phyloP scores from a whole-genome alignment of 1,284 basidiomycete species.

The Cutaneotrichosporon arboriforme region DNA sequence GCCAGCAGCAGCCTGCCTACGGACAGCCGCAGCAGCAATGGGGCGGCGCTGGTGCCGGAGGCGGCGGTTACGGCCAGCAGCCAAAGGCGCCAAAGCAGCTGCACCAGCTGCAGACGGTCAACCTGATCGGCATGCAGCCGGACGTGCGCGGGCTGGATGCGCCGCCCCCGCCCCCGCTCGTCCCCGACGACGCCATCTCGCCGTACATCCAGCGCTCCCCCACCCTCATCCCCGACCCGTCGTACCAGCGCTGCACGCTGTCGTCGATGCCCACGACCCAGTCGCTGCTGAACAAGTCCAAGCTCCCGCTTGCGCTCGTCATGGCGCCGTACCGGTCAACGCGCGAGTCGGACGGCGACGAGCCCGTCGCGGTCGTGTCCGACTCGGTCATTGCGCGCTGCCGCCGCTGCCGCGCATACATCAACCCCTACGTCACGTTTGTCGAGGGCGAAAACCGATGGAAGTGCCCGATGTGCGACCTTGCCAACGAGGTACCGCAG shows the following conservation, averaged over 20 bases:
- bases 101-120: conserved; percentile 67
- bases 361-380: conserved; percentile 76
- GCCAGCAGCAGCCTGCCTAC: conserved; percentile 13
- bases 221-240: conserved; percentile 76
- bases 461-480: conserved; percentile 99
- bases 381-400: conserved; percentile 97
- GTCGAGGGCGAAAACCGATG: conserved; percentile 97
- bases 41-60: no score
- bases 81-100: conserved; percentile 34
- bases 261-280: conserved; percentile 92
- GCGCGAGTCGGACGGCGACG: conserved; percentile 51
- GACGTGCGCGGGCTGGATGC: conserved; percentile 76
- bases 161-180: conserved; percentile 79
- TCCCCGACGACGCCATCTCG: conserved; percentile 69
- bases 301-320: conserved; percentile 85
- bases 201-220: conserved; percentile 65
- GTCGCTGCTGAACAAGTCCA: conserved; percentile 83
- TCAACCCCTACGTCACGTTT: conserved; percentile 98
- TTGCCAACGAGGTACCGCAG: conserved; percentile 98
- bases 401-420: conserved; percentile 93
- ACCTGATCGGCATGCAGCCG: conserved; percentile 81
- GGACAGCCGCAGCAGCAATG: conserved; percentile 33
- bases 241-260: conserved; percentile 87
- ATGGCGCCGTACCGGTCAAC: conserved; percentile 87
- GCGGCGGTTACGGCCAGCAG: conserved; percentile 1